phyloP scores from a whole-genome alignment of 1,284 basidiomycete genomes.

The Moesziomyces sp. region DNA sequence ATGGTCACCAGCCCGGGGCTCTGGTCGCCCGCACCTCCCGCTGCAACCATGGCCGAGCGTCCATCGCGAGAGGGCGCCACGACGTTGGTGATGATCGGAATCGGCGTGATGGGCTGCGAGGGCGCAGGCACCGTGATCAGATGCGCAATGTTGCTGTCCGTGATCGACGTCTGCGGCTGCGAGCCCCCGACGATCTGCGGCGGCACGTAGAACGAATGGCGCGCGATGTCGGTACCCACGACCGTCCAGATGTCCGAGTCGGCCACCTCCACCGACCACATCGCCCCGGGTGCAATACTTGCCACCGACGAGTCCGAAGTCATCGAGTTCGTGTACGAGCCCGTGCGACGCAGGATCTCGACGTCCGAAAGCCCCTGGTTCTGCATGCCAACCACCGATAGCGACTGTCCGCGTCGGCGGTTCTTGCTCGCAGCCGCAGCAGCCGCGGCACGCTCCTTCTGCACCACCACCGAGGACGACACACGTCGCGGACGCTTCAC shows the following conservation, averaged over 20 bases:
- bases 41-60: constrained; percentile 29
- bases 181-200: constrained; percentile 54
- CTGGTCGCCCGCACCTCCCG: constrained; percentile 60
- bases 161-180: constrained; percentile 22
- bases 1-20: constrained; percentile 78
- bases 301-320: constrained; percentile 52
- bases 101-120: constrained; percentile 68
- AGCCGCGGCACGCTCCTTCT: constrained; percentile 48
- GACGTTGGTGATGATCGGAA: constrained; percentile 77
- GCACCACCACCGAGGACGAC: constrained; percentile 56
- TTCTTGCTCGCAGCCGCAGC: constrained; percentile 47
- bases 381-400: constrained; percentile 55
- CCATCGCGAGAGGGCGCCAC: constrained; percentile 75
- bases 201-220: constrained; percentile 69
- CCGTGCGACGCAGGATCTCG: constrained; percentile 40
- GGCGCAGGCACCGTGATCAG: constrained; percentile 63
- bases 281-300: constrained; percentile 38
- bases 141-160: constrained; percentile 44
- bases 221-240: constrained; percentile 76
- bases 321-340: constrained; percentile 46
- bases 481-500: constrained; percentile 60
- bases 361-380: constrained; percentile 44
- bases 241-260: constrained; percentile 89
- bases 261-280: constrained; percentile 54
- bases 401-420: constrained; percentile 55